Conservation (phyloP, 495 filamentous ascomycete genomes). For the Xylaria longipes region DNA sequence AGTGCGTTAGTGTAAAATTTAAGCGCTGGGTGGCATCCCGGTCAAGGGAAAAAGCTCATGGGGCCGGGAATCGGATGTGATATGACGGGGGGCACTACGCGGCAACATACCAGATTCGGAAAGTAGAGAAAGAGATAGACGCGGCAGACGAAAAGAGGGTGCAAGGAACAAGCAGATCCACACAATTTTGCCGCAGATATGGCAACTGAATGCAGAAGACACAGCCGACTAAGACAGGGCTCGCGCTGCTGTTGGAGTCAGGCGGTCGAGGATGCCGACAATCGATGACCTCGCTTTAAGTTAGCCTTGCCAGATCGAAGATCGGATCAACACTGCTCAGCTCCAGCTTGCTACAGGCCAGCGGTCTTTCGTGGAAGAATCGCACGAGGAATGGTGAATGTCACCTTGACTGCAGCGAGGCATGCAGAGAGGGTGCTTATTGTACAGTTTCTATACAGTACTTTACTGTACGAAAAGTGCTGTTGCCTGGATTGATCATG, state of each 20-base stretch:
- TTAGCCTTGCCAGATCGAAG: constrained; percentile 2
- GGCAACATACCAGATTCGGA: constrained; percentile 21
- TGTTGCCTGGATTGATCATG: constrained; percentile 35
- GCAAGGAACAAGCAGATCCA: constrained; percentile 6
- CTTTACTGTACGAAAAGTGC: background rate
- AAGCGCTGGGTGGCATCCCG: constrained; percentile 36
- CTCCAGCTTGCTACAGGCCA: constrained; percentile 1
- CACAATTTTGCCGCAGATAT: constrained; percentile 8
- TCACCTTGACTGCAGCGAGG: background rate
- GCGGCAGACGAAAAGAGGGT: constrained; percentile 13
- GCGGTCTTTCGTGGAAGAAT: constrained; percentile 3
- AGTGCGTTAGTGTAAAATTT: constrained; percentile 31
- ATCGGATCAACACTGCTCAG: constrained; percentile 14
- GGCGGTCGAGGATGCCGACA: background rate
- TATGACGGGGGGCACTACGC: background rate
- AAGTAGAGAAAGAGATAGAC: constrained; percentile 10
- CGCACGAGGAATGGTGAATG: constrained; percentile 2
- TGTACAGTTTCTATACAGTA: background rate
- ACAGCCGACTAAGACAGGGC: background rate
- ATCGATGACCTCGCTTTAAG: background rate
- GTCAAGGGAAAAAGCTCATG: constrained; percentile 19
- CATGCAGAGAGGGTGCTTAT: background rate
- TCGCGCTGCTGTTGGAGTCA: background rate
- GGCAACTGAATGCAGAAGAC: background rate
- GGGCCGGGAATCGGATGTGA: background rate